Base-by-base conservation (phyloP, 2,329 filamentous ascomycete genomes). In the Fusarium virguliforme region DNA sequence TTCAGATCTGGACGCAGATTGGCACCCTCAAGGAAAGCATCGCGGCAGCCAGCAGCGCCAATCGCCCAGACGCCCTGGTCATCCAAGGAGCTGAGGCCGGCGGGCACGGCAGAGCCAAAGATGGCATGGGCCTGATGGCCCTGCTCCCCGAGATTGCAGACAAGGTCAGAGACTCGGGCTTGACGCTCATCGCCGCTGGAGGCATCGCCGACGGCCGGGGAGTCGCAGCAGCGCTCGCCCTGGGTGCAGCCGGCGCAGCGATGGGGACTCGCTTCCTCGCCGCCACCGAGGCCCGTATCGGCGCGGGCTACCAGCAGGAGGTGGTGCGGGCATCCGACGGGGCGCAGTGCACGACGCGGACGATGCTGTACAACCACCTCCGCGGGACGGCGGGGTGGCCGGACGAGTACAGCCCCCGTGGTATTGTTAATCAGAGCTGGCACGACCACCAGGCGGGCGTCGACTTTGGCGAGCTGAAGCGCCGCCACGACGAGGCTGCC, bases 181-280 rank as follows among this genome's bases (percentile, higher is more conserved):
- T 87, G 2, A 79, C 84, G 0, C 67, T 89, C 0, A 63, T 89
- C 13, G 87, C 86, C 2, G 85, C 86, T 0, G 87, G 87, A 4
- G 87, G 87, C 1, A 84, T 89, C 28, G 79, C 81, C 0, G 86
- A 89, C 63, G 86, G 86, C 0, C 78, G 86, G 22, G 86, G 86
- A 0, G 79, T 84, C 0, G 84, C 84, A 7, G 86, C 87, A 0
- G 84, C 85, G 2, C 76, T 88, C 12, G 77, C 81, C 1, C 80
- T 89, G 1, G 87, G 88, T 0, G 86, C 87, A 1, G 77, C 80
- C 0, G 90, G 88, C 0, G 83, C 85, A 0, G 87, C 84, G 0
- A 84, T 93, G 82, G 91, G 91, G 0, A 92, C 91, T 1, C 83
- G 89, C 8, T 90, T 91, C 62, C 83, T 92, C 1, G 89, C 88